Conservation (phyloP, 345 rosid genomes). For the Populus nigra region DNA sequence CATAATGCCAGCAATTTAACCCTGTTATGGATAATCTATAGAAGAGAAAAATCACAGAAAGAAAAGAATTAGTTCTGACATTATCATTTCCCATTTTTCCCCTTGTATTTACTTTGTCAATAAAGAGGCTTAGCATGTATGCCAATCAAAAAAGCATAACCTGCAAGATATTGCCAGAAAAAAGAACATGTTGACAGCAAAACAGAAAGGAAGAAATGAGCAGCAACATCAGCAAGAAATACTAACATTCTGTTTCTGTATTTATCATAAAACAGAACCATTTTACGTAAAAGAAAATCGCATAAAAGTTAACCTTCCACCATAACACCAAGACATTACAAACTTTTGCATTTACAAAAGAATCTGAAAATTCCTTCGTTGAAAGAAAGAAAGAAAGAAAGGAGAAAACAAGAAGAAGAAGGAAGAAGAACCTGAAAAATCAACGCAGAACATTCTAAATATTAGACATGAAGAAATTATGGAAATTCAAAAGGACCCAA, state of each 20-base stretch:
- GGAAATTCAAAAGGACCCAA: background rate
- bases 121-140: background rate
- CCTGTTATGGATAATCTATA: background rate
- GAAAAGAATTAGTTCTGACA: background rate
- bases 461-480: background rate
- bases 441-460: background rate
- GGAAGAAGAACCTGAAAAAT: background rate
- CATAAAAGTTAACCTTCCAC: background rate
- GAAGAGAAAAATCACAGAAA: background rate
- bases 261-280: constrained; percentile 8
- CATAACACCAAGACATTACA: background rate
- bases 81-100: background rate
- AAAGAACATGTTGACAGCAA: background rate
- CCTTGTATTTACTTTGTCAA: background rate
- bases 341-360: background rate
- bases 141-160: background rate
- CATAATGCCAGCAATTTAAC: no score
- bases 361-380: background rate
- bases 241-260: background rate
- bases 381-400: no score
- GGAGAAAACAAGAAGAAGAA: no score
- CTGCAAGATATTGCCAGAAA: background rate
- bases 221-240: constrained; percentile 12
- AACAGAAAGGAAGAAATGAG: constrained; percentile 11
- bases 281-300: background rate